These are phyloP conservation scores for Penicillium goetzii DNA, from an alignment of 495 filamentous ascomycete genomes.

Conservation along the genomic window DNA sequence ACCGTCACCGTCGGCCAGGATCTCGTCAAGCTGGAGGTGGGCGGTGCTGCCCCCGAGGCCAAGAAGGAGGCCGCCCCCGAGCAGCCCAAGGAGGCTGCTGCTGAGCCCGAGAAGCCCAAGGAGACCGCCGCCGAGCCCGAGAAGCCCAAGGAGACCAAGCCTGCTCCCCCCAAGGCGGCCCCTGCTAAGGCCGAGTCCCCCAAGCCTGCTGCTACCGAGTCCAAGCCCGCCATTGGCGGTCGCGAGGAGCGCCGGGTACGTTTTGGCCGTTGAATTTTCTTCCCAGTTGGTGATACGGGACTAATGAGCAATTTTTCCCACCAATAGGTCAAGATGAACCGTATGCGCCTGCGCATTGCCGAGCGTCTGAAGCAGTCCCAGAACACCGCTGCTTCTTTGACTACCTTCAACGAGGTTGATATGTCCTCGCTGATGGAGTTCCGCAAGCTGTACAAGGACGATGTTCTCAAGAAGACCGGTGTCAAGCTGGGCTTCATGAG, in stretches of 20 bases:
- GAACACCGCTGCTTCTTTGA: constrained; percentile 95
- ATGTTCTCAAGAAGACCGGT: constrained; percentile 91
- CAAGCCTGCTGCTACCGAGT: constrained; percentile 30
- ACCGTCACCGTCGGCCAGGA: constrained; percentile 95
- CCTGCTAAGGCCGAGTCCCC: constrained; percentile 40
- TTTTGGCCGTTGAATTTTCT: constrained; percentile 15
- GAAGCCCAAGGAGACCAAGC: constrained; percentile 47
- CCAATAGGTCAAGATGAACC: constrained; percentile 95
- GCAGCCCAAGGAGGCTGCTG: constrained; percentile 39
- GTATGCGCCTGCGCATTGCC: constrained; percentile 95
- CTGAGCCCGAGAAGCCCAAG: constrained; percentile 48
- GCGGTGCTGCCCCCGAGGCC: constrained; percentile 65
- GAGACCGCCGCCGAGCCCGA: constrained; percentile 41
- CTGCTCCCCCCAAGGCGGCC: constrained; percentile 42
- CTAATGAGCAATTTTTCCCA: constrained; percentile 6
- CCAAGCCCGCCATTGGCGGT: constrained; percentile 59
- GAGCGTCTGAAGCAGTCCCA: constrained; percentile 99
- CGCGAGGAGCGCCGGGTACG: constrained; percentile 89
- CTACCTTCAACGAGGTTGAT: constrained; percentile 99
- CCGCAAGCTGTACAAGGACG: constrained; percentile 95
- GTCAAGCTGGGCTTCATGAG: constrained; percentile 99
- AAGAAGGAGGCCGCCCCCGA: constrained; percentile 55
- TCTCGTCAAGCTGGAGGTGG: constrained; percentile 79
- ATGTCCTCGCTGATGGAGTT: constrained; percentile 99
- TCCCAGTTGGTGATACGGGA: background rate